Evolutionary conservation across 202 grass and related monocot species (phyloP), one percentile per base, ranked within the genome.

Genomic region (Digitaria exilis): DNA sequence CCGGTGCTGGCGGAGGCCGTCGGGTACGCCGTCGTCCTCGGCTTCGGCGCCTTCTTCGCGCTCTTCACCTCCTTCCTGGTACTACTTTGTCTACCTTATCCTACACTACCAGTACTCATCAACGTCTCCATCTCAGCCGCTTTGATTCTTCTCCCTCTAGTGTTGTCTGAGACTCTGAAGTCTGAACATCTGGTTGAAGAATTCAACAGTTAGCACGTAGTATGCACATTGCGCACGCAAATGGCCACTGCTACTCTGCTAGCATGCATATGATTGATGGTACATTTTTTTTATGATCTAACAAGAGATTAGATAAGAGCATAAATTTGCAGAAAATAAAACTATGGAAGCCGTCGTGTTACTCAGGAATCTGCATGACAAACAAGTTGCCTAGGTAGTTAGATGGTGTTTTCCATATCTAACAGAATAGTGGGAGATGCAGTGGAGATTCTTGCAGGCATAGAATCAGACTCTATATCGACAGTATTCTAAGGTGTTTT

Each of bases 21-120:
- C 50, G 95, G 95, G 17, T 94, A 97, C 77, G 81, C 81, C 51
- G 71, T 94, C 60, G 76, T 94, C 71, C 68, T 93, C 50, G 90
- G 92, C 30, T 97, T 94, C 67, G 92, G 94, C 30, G 94, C 87
- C 34, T 97, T 97, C 89, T 97, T 97, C 56, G 94, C 94, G 19
- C 55, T 94, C 76, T 97, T 97, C 87, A 97, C 91, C 64, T 92
- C 94, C 28, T 92, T 97, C 84, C 82, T 93, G 86, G 95, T 94
- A 87, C 44, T 58, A 2, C 2, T 7, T 29, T 29, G 12, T 2
- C 49, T 26, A 31, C 67, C 2, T 65, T 12, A 30, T 34, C 17
- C 32, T 10, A 0, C 8, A 57, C 7, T 39, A 16, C n/a, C n/a
- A 16, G 32, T 15, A 4, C 5, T 25, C 16, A 22, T 32, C 10